Percentiles rank a stretch among this genome's conserved stretches.
Evolutionary conservation across 2,329 filamentous ascomycete species (phyloP).

Genomic region (Curvularia sp.): DNA sequence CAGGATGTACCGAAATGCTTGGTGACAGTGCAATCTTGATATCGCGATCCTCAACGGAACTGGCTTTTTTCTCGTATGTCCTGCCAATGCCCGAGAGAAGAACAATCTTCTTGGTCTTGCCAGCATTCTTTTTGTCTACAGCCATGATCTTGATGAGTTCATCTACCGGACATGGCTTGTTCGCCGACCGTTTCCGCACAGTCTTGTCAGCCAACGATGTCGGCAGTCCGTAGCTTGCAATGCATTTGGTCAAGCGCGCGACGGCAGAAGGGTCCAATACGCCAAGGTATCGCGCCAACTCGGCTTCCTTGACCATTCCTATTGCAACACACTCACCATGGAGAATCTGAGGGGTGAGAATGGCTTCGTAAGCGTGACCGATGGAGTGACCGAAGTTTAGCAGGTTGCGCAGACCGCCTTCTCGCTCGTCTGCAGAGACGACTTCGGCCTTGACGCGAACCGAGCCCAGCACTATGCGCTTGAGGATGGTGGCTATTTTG

Average conservation of each 20-base stretch:
- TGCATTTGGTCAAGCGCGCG: constrained; percentile 87
- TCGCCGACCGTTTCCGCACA: constrained; percentile 81
- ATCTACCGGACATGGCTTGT: constrained; percentile 87
- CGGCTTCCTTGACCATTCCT: constrained; percentile 98
- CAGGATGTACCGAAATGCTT: constrained; percentile 75
- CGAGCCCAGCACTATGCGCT: constrained; percentile 79
- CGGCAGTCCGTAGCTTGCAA: constrained; percentile 90
- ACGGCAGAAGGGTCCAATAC: constrained; percentile 86
- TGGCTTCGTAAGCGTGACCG: constrained; percentile 94
- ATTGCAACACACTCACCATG: constrained; percentile 97
- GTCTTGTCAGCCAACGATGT: constrained; percentile 84
- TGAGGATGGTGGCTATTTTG: constrained; percentile 65
- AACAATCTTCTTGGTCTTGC: constrained; percentile 93
- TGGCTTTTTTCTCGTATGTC: constrained; percentile 86
- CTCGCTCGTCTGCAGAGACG: constrained; percentile 91
- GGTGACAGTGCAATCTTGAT: constrained; percentile 85
- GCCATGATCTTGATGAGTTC: constrained; percentile 91
- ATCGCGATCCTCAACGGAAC: constrained; percentile 82
- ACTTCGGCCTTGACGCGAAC: constrained; percentile 94
- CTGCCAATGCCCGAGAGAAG: constrained; percentile 88
- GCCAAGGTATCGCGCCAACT: constrained; percentile 87
- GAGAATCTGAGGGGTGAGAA: constrained; percentile 91
- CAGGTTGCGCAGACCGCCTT: constrained; percentile 91
- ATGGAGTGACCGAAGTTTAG: constrained; percentile 99
- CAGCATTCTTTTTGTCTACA: constrained; percentile 98